phyloP scores from a whole-genome alignment of 129 eudicot genomes.

The Tagetes patula region DNA sequence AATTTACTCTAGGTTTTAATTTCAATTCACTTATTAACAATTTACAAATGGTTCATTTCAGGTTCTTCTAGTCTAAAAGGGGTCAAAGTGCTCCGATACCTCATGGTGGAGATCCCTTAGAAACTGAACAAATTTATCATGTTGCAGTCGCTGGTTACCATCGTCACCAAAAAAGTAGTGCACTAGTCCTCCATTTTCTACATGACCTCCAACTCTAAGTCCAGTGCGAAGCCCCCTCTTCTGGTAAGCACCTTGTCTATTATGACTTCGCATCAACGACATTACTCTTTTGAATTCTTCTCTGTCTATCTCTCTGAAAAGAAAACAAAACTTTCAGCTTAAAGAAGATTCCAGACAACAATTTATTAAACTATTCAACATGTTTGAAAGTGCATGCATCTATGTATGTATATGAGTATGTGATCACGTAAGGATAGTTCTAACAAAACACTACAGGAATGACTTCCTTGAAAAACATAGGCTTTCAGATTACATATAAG shows the following conservation, averaged over 20 bases:
- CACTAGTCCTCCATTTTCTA: slow-evolving; percentile 73
- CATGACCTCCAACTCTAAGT: slow-evolving; percentile 40
- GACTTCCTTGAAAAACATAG: too few species aligned
- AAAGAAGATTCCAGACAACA: not conserved
- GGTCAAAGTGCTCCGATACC: slow-evolving; percentile 30
- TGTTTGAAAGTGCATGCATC: not conserved
- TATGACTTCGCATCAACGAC: slow-evolving; percentile 75
- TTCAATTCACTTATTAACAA: not conserved
- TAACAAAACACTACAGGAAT: too few species aligned
- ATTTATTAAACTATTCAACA: not conserved
- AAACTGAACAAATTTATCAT: slow-evolving; percentile 63
- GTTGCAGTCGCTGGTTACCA: slow-evolving; percentile 51
- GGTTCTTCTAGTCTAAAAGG: not conserved
- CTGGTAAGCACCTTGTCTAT: slow-evolving; percentile 74
- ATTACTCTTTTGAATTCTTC: slow-evolving; percentile 83
- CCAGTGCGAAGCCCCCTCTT: slow-evolving; percentile 69
- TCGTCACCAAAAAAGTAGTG: slow-evolving; percentile 77
- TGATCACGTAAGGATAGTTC: not conserved
- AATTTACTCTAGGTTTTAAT: not conserved
- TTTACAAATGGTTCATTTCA: not conserved
- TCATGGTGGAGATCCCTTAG: slow-evolving; percentile 68
- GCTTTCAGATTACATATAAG: too few species aligned
- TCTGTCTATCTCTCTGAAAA: slow-evolving; percentile 59
- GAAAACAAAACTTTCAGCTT: not conserved
- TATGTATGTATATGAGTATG: not conserved